phyloP scores from a whole-genome alignment of 768 basidiomycete species.

The Pleurotus sapidus region DNA sequence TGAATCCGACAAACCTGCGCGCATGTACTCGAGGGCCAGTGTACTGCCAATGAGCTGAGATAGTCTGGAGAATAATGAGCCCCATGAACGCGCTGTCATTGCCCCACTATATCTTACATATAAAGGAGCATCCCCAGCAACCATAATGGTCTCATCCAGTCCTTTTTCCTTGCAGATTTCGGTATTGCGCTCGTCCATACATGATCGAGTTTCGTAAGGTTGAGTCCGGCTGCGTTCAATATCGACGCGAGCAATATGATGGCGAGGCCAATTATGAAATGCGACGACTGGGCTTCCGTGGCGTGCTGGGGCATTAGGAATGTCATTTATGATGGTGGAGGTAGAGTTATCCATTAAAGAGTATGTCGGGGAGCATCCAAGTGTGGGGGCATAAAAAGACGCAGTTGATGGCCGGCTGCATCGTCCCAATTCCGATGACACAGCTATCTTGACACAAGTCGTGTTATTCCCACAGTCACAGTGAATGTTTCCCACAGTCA shows the following conservation, averaged over 20 bases:
- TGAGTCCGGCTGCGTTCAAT: slow-evolving; percentile 91
- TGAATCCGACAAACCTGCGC: slow-evolving; percentile 56
- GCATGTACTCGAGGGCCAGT: slow-evolving; percentile 83
- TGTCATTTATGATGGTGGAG: slow-evolving; percentile 10
- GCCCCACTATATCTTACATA: slow-evolving; percentile 53
- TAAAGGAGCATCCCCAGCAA: slow-evolving; percentile 92
- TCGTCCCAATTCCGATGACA: not conserved
- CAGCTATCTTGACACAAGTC: not conserved
- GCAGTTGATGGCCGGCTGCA: not conserved
- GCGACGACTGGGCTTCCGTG: slow-evolving; percentile 58
- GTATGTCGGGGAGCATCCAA: not conserved
- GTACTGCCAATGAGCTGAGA: slow-evolving; percentile 89
- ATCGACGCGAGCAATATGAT: slow-evolving; percentile 84
- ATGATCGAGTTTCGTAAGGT: slow-evolving; percentile 93
- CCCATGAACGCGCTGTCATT: not conserved
- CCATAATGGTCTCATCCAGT: slow-evolving; percentile 88
- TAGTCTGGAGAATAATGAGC: slow-evolving; percentile 39
- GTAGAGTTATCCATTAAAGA: slow-evolving; percentile 7
- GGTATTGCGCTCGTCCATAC: slow-evolving; percentile 74
- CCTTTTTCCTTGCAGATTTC: slow-evolving; percentile 66
- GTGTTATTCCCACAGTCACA: not conserved
- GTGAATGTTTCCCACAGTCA: not conserved
- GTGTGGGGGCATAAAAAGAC: not conserved
- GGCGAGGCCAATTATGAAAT: slow-evolving; percentile 83
- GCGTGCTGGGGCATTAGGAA: slow-evolving; percentile 25